Evolutionary conservation across 208 protist species (phyloP).

Genomic region (Trypanosoma caninum): DNA sequence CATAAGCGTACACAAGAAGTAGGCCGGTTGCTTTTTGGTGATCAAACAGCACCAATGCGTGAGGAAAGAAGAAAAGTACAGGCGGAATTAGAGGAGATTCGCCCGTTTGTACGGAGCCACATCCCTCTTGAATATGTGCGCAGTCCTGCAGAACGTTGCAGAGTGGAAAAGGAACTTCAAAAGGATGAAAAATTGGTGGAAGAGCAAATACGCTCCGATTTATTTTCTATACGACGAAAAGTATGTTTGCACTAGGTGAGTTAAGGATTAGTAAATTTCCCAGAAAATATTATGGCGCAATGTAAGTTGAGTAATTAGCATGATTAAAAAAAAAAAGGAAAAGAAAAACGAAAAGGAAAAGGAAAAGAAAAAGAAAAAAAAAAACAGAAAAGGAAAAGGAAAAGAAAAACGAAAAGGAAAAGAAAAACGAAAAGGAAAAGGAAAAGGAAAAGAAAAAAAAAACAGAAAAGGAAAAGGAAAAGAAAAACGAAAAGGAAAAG

Average conservation of each 20-base stretch:
- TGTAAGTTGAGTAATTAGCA: not conserved
- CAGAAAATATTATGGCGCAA: too few species aligned
- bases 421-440: not conserved
- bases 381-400: not conserved
- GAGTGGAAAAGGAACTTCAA: slow-evolving; percentile 33
- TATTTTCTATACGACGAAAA: not conserved
- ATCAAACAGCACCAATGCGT: slow-evolving; percentile 25
- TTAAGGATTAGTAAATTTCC: not conserved
- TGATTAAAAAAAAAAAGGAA: not conserved
- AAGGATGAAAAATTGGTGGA: slow-evolving; percentile 42
- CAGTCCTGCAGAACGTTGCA: slow-evolving; percentile 11
- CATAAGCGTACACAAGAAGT: slow-evolving; percentile 11
- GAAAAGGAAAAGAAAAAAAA: not conserved
- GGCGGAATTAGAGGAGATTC: slow-evolving; percentile 17
- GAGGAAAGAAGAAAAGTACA: slow-evolving; percentile 1
- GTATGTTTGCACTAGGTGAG: not conserved
- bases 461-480: not conserved
- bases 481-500: not conserved
- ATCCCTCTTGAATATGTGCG: slow-evolving; percentile 14
- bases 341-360: not conserved
- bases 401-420: not conserved
- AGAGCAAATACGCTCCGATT: slow-evolving; percentile 1
- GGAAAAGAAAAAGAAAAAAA: not conserved
- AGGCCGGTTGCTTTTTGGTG: slow-evolving; percentile 32
- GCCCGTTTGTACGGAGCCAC: slow-evolving; percentile 22